Base-by-base conservation (phyloP, 2,329 filamentous ascomycete species). In the Sporothrix globosa region DNA sequence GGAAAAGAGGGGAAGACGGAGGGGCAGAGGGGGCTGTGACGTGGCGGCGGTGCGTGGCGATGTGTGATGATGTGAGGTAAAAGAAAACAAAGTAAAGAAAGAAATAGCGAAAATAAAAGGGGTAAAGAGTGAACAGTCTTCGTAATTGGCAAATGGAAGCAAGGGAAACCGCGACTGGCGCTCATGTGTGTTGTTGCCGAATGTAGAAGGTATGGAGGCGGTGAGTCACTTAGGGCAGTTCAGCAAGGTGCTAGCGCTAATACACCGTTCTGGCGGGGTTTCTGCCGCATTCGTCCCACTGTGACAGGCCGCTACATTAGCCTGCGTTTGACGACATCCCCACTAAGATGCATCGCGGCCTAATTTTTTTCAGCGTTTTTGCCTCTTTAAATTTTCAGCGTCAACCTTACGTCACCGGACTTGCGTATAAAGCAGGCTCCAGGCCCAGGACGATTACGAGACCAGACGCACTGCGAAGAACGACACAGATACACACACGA, bases 271-370 rank as follows among this genome's bases (percentile, higher is more conserved):
- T 52, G 63, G 56, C 19, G 56, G 52, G 63, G 69, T 58, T 56
- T 61, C 60, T 69, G 56, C 50, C 52, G 52, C 9, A 1, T 5
- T 7, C 24, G 19, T 21, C 50, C 50, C 65, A 67, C 65, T 44
- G 44, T 63, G 21, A 48, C 44, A 50, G 60, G 41, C 56, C 34
- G 34, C 17, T 60, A 21, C 21, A 34, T 30, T 30, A 41, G 34
- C 21, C 54, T 46, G 11, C 27, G 5, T 30, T 30, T 4, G 48
- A 27, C 30, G 6, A 34, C 46, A 66, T 50, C 27, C 27, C 46
- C 63, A 50, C 63, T 52, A 68, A 56, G 52, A 56, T 39, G 50
- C 66, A 68, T 68, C 66, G 30, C 50, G 52, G 50, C 66, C 66
- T 68, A 48, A 44, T 50, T 68, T 61, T 68, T 61, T 69, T 69